These are phyloP conservation scores for Calonectria henricotiae DNA, from an alignment of 2,329 filamentous ascomycete genomes.

Conservation along the genomic window DNA sequence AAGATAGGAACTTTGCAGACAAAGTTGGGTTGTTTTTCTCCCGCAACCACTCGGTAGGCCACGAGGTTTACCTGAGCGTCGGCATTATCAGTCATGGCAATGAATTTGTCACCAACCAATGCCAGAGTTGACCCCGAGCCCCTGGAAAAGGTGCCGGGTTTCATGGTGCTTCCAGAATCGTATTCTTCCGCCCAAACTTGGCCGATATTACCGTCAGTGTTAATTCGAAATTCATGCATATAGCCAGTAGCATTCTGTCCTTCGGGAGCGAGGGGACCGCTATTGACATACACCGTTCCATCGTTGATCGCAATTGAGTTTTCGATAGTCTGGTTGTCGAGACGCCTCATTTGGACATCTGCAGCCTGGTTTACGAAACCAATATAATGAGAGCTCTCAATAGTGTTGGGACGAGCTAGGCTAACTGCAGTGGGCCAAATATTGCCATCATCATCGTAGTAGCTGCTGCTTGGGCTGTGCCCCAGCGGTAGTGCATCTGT, in stretches of 20 bases:
- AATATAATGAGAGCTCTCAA: conserved; percentile 2
- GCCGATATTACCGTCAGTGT: neutral
- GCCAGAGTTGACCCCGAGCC: conserved; percentile 6
- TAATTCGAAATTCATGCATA: conserved; percentile 2
- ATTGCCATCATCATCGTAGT: conserved; percentile 1
- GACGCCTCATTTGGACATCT: neutral
- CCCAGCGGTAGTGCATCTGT: neutral
- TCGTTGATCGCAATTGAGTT: conserved; percentile 1
- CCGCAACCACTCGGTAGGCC: neutral
- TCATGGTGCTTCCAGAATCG: neutral
- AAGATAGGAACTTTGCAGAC: conserved; percentile 13
- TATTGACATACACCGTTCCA: neutral
- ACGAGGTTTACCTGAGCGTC: conserved; percentile 7
- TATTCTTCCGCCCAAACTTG: neutral
- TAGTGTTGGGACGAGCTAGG: neutral
- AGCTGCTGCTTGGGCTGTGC: conserved; percentile 6
- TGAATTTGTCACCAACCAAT: conserved; percentile 9
- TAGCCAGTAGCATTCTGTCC: neutral
- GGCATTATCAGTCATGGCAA: conserved; percentile 18
- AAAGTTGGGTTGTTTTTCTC: neutral
- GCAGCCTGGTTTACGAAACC: neutral
- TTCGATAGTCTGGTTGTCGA: conserved; percentile 3
- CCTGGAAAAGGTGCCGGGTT: conserved; percentile 5
- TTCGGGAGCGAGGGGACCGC: neutral
- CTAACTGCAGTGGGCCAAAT: conserved; percentile 7